These are phyloP conservation scores for Coemansia sp. DNA, from an alignment of 371 early-diverging fungal genomes.

Conservation along the genomic window DNA sequence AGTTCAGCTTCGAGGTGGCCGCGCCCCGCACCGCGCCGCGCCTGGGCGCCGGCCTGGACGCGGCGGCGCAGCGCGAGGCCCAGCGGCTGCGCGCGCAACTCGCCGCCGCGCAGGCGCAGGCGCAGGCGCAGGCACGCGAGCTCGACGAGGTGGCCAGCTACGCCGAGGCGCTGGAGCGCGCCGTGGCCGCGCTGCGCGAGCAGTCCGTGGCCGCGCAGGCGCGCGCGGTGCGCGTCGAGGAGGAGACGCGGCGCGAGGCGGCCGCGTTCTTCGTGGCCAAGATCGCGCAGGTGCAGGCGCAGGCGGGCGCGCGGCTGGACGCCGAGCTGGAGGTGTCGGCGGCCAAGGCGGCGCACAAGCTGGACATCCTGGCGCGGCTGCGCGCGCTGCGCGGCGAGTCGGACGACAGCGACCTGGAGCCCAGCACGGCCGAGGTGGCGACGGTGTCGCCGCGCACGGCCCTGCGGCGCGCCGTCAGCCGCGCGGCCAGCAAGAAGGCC, in stretches of 20 bases:
- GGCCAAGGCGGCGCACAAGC: conserved; percentile 40
- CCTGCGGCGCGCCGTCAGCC: conserved; percentile 40
- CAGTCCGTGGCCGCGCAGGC: conserved; percentile 55
- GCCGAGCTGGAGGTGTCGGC: conserved; percentile 39
- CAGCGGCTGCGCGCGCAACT: conserved; percentile 12
- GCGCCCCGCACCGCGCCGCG: conserved; percentile 10
- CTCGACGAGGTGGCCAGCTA: conserved; percentile 57
- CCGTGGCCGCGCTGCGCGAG: conserved; percentile 14
- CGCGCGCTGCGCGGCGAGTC: conserved; percentile 11
- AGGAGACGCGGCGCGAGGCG: conserved; percentile 58
- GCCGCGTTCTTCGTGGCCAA: conserved; percentile 45
- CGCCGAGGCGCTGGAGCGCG: conserved; percentile 30
- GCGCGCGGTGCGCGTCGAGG: conserved; percentile 57
- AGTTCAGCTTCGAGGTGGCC: conserved; percentile 29
- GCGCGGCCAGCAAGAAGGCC: conserved; percentile 43
- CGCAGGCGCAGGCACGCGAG: conserved; percentile 53
- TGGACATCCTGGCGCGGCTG: conserved; percentile 47
- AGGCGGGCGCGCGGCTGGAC: conserved; percentile 33
- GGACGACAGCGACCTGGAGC: conserved; percentile 12
- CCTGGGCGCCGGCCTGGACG: conserved; percentile 10
- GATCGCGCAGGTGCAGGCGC: conserved; percentile 52
- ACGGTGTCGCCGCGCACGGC: conserved; percentile 45
- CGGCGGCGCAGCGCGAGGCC: conserved; percentile 7
- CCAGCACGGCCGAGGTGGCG: conserved; percentile 31
- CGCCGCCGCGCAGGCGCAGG: conserved; percentile 21